Percentiles rank a stretch among this genome's conserved stretches.
Conservation (phyloP, 2,329 filamentous ascomycete genomes). For the Thielaviopsis populi region DNA sequence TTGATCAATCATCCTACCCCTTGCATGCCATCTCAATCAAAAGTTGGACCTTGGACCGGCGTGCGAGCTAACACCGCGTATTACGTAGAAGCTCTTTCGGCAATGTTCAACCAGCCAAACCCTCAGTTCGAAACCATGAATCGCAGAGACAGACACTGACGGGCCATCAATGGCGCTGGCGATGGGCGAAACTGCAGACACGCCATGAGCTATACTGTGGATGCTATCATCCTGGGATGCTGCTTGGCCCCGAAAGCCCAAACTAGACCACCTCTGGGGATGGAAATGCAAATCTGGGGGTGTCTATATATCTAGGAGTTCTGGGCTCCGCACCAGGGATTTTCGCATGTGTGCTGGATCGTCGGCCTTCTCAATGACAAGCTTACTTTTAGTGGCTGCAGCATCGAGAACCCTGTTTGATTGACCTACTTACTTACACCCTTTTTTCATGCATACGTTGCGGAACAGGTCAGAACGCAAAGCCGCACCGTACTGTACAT, state of each 20-base stretch:
- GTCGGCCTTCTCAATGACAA: neutral
- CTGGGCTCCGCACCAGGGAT: neutral
- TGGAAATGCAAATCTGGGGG: slow-evolving; percentile 6
- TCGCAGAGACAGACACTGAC: neutral
- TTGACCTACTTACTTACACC: neutral
- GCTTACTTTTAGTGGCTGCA: neutral
- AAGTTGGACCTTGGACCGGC: neutral
- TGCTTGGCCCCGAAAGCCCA: neutral
- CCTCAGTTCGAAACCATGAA: too few relatives aligned
- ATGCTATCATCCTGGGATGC: neutral
- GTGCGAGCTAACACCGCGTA: neutral
- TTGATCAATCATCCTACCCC: slow-evolving; percentile 5
- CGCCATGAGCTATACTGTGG: neutral
- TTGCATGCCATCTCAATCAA: slow-evolving; percentile 9
- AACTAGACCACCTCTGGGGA: slow-evolving; percentile 1
- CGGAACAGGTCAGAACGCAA: neutral
- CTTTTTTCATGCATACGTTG: neutral
- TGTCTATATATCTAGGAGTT: slow-evolving; percentile 13
- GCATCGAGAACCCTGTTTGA: neutral
- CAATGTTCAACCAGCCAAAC: too few relatives aligned
- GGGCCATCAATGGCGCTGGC: neutral
- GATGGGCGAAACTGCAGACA: too few relatives aligned
- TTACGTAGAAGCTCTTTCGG: too few relatives aligned
- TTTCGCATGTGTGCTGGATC: neutral
- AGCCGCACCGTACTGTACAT: neutral